A percentile compares a stretch with the other conserved stretches of the same genome.
phyloP scores from a whole-genome alignment of 495 filamentous ascomycete species.

The Tuber borchii region DNA sequence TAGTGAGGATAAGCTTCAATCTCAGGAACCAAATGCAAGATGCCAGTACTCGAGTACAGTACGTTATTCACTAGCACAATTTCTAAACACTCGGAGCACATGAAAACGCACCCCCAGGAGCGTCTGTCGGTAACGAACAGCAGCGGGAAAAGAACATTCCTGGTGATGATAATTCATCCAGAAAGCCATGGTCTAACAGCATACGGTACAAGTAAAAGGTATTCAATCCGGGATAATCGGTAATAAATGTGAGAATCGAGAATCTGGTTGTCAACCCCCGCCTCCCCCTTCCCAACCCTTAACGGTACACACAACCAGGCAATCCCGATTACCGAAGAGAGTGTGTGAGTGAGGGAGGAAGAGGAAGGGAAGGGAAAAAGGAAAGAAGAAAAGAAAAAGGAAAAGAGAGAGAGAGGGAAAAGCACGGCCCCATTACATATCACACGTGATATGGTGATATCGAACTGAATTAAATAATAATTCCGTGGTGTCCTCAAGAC shows the following conservation, averaged over 20 bases:
- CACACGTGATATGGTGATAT: neutral
- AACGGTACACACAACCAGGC: neutral
- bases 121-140: neutral
- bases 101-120: neutral
- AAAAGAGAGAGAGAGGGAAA: conserved; percentile 41
- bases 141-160: neutral
- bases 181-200: neutral
- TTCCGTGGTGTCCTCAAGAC: neutral
- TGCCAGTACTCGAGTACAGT: too few relatives aligned
- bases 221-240: conserved; percentile 3
- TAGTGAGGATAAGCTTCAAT: conserved; percentile 3
- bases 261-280: neutral
- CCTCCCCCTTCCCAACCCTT: neutral
- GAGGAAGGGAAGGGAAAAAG: conserved; percentile 14
- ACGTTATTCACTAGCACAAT: conserved; percentile 1
- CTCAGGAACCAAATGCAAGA: conserved; percentile 3
- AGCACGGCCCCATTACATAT: conserved; percentile 2
- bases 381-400: conserved; percentile 10
- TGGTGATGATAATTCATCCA: neutral
- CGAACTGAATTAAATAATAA: neutral
- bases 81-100: neutral
- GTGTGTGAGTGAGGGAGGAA: conserved; percentile 34
- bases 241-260: neutral
- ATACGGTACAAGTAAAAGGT: too few relatives aligned
- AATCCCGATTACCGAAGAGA: conserved; percentile 15